Conservation (phyloP, 805 yeast species). For the Candida piceae region DNA sequence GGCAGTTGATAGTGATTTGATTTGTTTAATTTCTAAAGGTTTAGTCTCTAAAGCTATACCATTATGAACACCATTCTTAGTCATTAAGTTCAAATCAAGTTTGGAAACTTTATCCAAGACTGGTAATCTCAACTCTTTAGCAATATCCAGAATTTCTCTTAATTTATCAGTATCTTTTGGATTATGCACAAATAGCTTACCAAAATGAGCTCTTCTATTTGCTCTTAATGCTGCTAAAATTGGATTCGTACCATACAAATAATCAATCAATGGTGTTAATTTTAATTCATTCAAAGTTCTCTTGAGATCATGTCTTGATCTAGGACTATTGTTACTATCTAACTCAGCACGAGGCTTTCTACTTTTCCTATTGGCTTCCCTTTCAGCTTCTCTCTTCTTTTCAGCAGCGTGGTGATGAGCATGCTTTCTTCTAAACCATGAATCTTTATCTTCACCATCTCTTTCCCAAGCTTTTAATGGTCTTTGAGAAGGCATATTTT, state of each 20-base stretch:
- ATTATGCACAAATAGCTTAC: constrained; percentile 45
- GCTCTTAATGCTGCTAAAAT: constrained; percentile 66
- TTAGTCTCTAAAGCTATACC: constrained; percentile 70
- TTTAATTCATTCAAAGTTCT: constrained; percentile 13
- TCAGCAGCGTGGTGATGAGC: constrained; percentile 62
- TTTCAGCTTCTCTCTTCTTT: constrained; percentile 23
- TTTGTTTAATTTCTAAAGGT: constrained; percentile 36
- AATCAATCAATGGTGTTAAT: constrained; percentile 52
- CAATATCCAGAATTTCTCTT: constrained; percentile 41
- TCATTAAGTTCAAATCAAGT: constrained; percentile 53
- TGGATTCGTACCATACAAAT: constrained; percentile 70
- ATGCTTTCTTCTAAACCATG: constrained; percentile 55
- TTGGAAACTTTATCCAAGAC: constrained; percentile 30
- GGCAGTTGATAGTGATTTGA: constrained; percentile 17
- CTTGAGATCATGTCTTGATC: constrained; percentile 6
- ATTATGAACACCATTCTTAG: constrained; percentile 73
- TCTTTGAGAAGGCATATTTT: constrained; percentile 36
- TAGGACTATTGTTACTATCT: constrained; percentile 4
- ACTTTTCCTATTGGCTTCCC: constrained; percentile 15
- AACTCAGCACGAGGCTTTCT: constrained; percentile 1
- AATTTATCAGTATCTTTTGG: constrained; percentile 26
- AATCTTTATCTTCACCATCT: constrained; percentile 55
- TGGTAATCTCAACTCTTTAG: constrained; percentile 38
- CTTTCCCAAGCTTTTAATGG: constrained; percentile 60
- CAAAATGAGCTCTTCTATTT: constrained; percentile 47